Base-by-base conservation (phyloP, 139 green algal species). In the Picochlorum sp. region DNA sequence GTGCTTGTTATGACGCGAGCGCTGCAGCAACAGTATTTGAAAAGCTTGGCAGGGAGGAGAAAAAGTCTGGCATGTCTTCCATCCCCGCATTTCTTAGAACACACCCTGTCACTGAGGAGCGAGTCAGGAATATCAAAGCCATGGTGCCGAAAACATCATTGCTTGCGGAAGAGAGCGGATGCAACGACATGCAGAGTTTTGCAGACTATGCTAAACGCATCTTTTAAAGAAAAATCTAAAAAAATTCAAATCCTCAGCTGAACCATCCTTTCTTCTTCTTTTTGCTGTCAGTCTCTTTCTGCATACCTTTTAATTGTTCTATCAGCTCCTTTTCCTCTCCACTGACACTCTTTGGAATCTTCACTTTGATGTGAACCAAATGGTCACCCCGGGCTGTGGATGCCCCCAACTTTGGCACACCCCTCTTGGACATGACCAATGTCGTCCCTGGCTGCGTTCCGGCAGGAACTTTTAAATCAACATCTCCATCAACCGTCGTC, bases 361-460 rank as follows among this genome's bases (percentile, higher is more conserved):
- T 85, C 14, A 99, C 94, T 57, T 77, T 77, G 38, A 80, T 68
- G 49, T 80, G 73, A 44, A 87, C 85, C 41, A 83, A 69, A 66
- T 99, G 94, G 79, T 99, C 92, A 11, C 94, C 94, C 7, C 94
- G 71, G 32, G 80, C 49, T 6, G n/a, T 56, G 8, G 71, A 30
- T n/a, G 77, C 75, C 13, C 91, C 91, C 8, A 98, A 82, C 23
- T 81, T 75, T 1, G 92, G 92, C 45, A 98, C 94, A 1, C 94
- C 94, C 0, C 92, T 75, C 84, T 96, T 97, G 59, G 83, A 76
- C 94, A 99, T 98, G 20, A 98, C 80, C 67, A 99, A 76, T 7
- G 91, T 98, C 4, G 92, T 98, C 54, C 87, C 90, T 1, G 94
- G 94, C 82, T 99, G 94, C 8, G 90, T 97, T 54, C 66, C 72